Percentiles rank a stretch among this genome's conserved stretches.
Conservation (phyloP, 139 green algal species). For the Spirogloea muscicola region DNA sequence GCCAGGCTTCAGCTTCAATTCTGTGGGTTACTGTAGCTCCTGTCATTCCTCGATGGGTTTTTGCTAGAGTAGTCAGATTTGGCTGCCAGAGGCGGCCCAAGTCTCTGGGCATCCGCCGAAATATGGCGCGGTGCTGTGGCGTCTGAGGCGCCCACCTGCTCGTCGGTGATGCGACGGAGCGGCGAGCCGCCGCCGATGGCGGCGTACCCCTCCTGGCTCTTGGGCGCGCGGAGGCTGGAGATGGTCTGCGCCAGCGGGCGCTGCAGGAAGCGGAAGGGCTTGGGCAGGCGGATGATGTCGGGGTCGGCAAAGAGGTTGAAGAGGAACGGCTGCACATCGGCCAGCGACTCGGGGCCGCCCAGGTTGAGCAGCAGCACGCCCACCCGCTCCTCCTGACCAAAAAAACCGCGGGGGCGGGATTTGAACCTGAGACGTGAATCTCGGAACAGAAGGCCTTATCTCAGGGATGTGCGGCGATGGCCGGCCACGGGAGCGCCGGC, state of each 20-base stretch:
- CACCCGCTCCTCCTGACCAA: slow-evolving; percentile 48
- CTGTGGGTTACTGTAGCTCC: too few relatives aligned
- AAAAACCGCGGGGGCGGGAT: not conserved
- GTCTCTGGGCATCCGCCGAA: too few relatives aligned
- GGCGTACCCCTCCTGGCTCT: slow-evolving; percentile 73
- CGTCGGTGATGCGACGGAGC: slow-evolving; percentile 87
- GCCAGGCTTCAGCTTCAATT: too few relatives aligned
- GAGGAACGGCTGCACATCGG: slow-evolving; percentile 97
- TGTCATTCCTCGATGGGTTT: too few relatives aligned
- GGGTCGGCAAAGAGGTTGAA: slow-evolving; percentile 99
- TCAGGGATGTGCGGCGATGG: not conserved
- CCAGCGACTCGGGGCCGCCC: slow-evolving; percentile 89
- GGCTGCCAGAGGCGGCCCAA: too few relatives aligned
- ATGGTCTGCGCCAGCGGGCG: slow-evolving; percentile 75
- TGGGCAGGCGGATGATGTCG: slow-evolving; percentile 88
- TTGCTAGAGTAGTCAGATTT: too few relatives aligned
- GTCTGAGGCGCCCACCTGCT: too few relatives aligned
- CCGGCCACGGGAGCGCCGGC: not conserved
- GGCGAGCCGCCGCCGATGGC: slow-evolving; percentile 93
- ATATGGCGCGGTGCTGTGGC: too few relatives aligned
- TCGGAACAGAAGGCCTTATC: not conserved
- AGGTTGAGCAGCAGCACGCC: slow-evolving; percentile 97
- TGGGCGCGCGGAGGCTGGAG: slow-evolving; percentile 78
- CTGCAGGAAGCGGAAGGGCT: slow-evolving; percentile 71
- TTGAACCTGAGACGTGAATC: not conserved